phyloP scores from a whole-genome alignment of 1,284 basidiomycete species.

The Xerocomus nothofagi region DNA sequence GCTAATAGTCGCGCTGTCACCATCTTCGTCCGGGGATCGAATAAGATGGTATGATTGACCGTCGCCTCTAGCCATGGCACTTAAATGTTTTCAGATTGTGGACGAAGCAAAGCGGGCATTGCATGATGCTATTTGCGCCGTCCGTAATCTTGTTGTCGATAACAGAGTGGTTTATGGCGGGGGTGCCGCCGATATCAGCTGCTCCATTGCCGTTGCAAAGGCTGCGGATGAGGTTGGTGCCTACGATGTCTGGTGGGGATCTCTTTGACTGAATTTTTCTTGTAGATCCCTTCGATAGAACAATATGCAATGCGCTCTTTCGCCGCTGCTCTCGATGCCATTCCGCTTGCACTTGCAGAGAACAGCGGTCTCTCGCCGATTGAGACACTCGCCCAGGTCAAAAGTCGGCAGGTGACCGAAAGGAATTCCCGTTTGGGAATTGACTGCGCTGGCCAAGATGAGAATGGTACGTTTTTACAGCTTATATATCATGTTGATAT shows the following conservation, averaged over 20 bases:
- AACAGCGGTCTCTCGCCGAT: slow-evolving; percentile 97
- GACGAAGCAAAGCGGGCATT: slow-evolving; percentile 98
- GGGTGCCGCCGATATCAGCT: slow-evolving; percentile 96
- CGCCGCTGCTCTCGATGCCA: slow-evolving; percentile 87
- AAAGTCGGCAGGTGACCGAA: slow-evolving; percentile 91
- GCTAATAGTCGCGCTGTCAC: slow-evolving; percentile 97
- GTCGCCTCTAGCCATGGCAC: background rate
- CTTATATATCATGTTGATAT: background rate
- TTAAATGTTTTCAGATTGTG: slow-evolving; percentile 68
- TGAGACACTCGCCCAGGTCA: slow-evolving; percentile 93
- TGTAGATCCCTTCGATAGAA: slow-evolving; percentile 90
- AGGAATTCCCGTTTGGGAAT: slow-evolving; percentile 86
- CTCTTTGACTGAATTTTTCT: background rate
- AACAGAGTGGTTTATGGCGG: slow-evolving; percentile 98
- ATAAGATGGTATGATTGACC: slow-evolving; percentile 84
- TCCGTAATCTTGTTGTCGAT: slow-evolving; percentile 93
- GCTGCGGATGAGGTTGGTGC: slow-evolving; percentile 84
- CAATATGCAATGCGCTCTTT: slow-evolving; percentile 99
- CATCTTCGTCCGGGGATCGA: slow-evolving; percentile 95
- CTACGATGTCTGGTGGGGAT: slow-evolving; percentile 1
- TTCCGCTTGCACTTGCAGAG: slow-evolving; percentile 95
- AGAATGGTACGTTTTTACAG: slow-evolving; percentile 69
- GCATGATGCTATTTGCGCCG: slow-evolving; percentile 97
- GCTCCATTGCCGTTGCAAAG: slow-evolving; percentile 88
- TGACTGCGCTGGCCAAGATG: slow-evolving; percentile 85